A percentile compares a stretch with the other conserved stretches of the same genome.
Conservation (phyloP, 2,329 filamentous ascomycete species). For the Fusarium cyanostomum region DNA sequence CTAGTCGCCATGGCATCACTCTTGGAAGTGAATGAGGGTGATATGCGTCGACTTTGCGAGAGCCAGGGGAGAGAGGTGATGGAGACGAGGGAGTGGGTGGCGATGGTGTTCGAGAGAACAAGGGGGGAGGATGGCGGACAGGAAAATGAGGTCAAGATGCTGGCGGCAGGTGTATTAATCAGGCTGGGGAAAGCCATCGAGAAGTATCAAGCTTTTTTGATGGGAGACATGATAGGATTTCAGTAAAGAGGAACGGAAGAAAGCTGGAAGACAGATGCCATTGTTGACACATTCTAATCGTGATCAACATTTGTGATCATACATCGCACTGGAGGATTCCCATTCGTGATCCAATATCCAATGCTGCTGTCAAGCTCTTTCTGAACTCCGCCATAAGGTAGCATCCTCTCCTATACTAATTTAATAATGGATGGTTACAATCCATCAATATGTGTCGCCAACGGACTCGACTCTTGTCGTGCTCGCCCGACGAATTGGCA, state of each 20-base stretch:
- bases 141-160: slow-evolving; percentile 80
- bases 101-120: slow-evolving; percentile 73
- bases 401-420: background rate
- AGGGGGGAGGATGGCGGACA: slow-evolving; percentile 66
- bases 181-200: slow-evolving; percentile 83
- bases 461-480: slow-evolving; percentile 43
- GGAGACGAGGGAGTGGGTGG: slow-evolving; percentile 89
- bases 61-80: slow-evolving; percentile 80
- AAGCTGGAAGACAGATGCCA: background rate
- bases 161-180: slow-evolving; percentile 81
- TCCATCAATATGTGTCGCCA: slow-evolving; percentile 32
- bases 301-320: slow-evolving; percentile 24
- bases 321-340: slow-evolving; percentile 6
- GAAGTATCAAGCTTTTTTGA: slow-evolving; percentile 78
- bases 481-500: slow-evolving; percentile 51
- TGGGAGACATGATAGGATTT: slow-evolving; percentile 71
- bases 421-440: background rate
- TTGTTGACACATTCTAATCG: slow-evolving; percentile 24
- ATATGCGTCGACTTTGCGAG: slow-evolving; percentile 76
- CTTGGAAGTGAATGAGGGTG: slow-evolving; percentile 81
- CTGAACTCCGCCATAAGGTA: background rate
- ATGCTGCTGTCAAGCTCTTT: background rate
- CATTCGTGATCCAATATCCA: background rate
- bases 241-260: slow-evolving; percentile 4
- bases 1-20: slow-evolving; percentile 82